Conservation (phyloP, 768 basidiomycete species). For the Mycena galericulata region DNA sequence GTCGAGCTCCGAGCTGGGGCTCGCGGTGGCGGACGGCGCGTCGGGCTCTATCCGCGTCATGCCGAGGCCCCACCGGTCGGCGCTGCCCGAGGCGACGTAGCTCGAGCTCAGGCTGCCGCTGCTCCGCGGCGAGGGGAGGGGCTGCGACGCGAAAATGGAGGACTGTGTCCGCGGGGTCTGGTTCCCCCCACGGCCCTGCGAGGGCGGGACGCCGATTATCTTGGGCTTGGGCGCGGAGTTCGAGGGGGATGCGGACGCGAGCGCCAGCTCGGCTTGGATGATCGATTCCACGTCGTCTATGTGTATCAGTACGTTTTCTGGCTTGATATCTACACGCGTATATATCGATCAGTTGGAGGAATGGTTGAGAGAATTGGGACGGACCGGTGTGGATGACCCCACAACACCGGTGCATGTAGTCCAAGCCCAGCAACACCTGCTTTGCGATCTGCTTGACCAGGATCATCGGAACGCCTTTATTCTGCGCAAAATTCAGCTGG, state of each 20-base stretch:
- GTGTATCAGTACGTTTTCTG: slow-evolving; percentile 96
- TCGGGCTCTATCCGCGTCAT: slow-evolving; percentile 87
- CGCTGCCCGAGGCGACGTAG: slow-evolving; percentile 46
- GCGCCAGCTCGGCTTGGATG: slow-evolving; percentile 83
- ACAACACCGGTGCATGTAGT: slow-evolving; percentile 98
- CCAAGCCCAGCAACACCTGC: slow-evolving; percentile 93
- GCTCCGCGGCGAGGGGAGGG: slow-evolving; percentile 79
- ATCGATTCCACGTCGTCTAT: slow-evolving; percentile 97
- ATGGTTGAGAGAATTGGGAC: slow-evolving; percentile 33
- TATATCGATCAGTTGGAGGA: slow-evolving; percentile 16
- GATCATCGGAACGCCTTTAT: slow-evolving; percentile 94
- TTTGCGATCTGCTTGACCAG: slow-evolving; percentile 97
- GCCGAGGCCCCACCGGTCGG: slow-evolving; percentile 91
- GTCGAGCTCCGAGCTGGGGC: slow-evolving; percentile 33
- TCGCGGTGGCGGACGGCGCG: slow-evolving; percentile 16
- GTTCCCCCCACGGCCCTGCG: slow-evolving; percentile 94
- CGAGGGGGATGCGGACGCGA: slow-evolving; percentile 48
- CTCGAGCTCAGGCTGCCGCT: slow-evolving; percentile 31
- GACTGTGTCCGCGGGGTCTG: slow-evolving; percentile 90
- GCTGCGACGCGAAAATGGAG: slow-evolving; percentile 93
- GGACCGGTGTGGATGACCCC: slow-evolving; percentile 95
- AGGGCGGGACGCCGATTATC: slow-evolving; percentile 93
- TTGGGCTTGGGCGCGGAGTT: slow-evolving; percentile 65
- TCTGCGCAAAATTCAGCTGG: slow-evolving; percentile 54
- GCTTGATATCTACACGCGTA: slow-evolving; percentile 83